Base-by-base conservation (phyloP, 768 basidiomycete species). In the Paxillus ammoniavirescens region DNA sequence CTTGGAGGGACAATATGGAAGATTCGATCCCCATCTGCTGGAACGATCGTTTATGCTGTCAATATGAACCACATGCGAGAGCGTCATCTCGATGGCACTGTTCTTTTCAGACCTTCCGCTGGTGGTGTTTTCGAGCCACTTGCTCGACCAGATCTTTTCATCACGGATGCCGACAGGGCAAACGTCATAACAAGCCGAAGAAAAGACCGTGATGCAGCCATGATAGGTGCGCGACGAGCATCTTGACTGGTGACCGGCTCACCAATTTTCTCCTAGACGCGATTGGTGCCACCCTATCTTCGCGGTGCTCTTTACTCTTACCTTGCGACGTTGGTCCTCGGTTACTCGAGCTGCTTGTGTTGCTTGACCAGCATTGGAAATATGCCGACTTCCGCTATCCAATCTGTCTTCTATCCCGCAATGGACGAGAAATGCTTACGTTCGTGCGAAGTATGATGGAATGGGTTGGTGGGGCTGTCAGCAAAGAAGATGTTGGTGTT, bases 1-100 rank as follows among this genome's bases (percentile, higher is more conserved):
- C 81, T 99, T 14, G 97, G 97, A 55, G 97, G 96, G 42, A 93
- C 95, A 5, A 90, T 99, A 58, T 98, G 94, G 94, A 98, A 98
- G 67, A 89, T 99, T 56, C 86, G 97, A n/a, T 98, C 95, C 0
- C 94, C 97, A 2, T 93, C 94, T 0, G 91, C 92, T 10, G 96
- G 95, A 3, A 98, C 97, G 3, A 88, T 98, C 33, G 76, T 98
- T 23, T 98, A 99, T 66, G 94, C 94, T 8, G 91, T 98, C 15
- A 83, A 93, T 60, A 78, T 98, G 76, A 98, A 98, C 68, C 97
- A 99, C 69, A 95, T 93, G 82, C 83, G 84, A 50, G 97, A 99
- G 67, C 83, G 95, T 35, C 96, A 98, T 73, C 77, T 99, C 30
- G 94, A 98, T 59, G 93, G 93, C 35, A 95, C 95, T 1, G 88